phyloP scores from a whole-genome alignment of 441 rosid genomes.

The Aleurites moluccanus region DNA sequence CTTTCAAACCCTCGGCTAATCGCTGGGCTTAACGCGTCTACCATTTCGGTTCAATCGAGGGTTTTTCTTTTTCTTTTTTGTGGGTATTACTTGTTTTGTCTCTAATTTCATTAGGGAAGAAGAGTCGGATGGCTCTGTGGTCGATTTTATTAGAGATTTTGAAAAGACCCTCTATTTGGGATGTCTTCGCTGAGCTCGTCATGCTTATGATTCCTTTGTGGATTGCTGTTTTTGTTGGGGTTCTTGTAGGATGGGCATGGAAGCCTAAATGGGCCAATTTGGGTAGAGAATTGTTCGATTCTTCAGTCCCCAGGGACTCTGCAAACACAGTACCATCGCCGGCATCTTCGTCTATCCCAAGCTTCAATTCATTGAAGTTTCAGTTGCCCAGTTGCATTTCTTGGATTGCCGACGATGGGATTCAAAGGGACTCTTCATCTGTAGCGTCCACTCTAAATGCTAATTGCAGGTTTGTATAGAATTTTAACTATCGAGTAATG shows the following conservation, averaged over 20 bases:
- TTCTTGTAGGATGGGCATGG: constrained; percentile 92
- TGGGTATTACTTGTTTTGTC: background rate
- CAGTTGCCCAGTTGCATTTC: constrained; percentile 52
- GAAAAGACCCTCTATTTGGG: constrained; percentile 42
- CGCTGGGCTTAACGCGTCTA: constrained; percentile 41
- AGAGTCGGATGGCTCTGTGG: constrained; percentile 41
- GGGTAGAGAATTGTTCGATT: constrained; percentile 38
- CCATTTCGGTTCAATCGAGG: constrained; percentile 46
- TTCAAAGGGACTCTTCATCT: constrained; percentile 25
- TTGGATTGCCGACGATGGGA: constrained; percentile 38
- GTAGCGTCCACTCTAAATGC: constrained; percentile 25
- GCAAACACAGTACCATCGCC: constrained; percentile 15
- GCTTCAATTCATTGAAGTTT: constrained; percentile 46
- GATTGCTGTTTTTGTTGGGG: constrained; percentile 72
- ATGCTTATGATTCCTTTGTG: constrained; percentile 61
- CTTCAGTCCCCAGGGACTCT: constrained; percentile 24
- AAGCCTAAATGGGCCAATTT: constrained; percentile 84
- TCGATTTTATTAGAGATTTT: constrained; percentile 46
- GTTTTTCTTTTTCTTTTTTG: constrained; percentile 20
- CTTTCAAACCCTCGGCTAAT: constrained; percentile 39
- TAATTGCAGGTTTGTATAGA: constrained; percentile 44
- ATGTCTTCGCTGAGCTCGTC: constrained; percentile 45
- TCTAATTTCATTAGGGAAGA: background rate
- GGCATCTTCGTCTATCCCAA: constrained; percentile 23
- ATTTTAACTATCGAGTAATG: background rate